Evolutionary conservation across 2,329 filamentous ascomycete species (phyloP).

Genomic region (Metarhizium rileyi): DNA sequence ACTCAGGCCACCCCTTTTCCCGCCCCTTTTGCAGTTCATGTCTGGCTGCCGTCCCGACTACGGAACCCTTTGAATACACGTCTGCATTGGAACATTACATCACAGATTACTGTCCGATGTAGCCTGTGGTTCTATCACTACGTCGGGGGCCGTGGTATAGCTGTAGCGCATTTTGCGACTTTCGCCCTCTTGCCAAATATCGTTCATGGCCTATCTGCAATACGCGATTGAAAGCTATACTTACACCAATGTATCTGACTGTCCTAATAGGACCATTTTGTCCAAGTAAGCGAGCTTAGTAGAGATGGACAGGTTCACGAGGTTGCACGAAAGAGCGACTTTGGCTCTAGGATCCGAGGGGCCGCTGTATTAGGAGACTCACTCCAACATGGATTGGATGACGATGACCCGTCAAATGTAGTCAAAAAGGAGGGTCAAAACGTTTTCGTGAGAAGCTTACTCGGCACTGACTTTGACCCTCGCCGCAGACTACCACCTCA

Average conservation of each 20-base stretch:
- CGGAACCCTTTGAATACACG: no score
- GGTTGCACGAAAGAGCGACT: slow-evolving; percentile 68
- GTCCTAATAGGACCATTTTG: slow-evolving; percentile 54
- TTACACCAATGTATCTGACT: not conserved
- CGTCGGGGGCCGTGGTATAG: not conserved
- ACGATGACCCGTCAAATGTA: slow-evolving; percentile 15
- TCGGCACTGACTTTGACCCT: slow-evolving; percentile 6
- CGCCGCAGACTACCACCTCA: slow-evolving; percentile 56
- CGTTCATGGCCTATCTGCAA: not conserved
- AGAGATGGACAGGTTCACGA: slow-evolving; percentile 62
- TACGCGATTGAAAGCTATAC: not conserved
- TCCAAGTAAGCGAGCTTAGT: slow-evolving; percentile 70
- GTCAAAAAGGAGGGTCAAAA: slow-evolving; percentile 32
- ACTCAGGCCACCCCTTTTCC: not conserved
- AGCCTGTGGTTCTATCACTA: not conserved
- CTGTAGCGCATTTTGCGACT: not conserved
- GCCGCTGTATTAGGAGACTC: slow-evolving; percentile 63
- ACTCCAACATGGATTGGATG: slow-evolving; percentile 28
- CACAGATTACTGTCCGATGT: not conserved
- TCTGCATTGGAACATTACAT: not conserved
- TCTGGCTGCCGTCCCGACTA: not conserved
- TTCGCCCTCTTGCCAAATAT: not conserved
- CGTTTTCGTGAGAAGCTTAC: slow-evolving; percentile 24
- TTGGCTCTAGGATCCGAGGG: slow-evolving; percentile 68
- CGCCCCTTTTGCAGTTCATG: not conserved